phyloP scores from a whole-genome alignment of 2,329 filamentous ascomycete species.

The Pestalotiopsis sp. region DNA sequence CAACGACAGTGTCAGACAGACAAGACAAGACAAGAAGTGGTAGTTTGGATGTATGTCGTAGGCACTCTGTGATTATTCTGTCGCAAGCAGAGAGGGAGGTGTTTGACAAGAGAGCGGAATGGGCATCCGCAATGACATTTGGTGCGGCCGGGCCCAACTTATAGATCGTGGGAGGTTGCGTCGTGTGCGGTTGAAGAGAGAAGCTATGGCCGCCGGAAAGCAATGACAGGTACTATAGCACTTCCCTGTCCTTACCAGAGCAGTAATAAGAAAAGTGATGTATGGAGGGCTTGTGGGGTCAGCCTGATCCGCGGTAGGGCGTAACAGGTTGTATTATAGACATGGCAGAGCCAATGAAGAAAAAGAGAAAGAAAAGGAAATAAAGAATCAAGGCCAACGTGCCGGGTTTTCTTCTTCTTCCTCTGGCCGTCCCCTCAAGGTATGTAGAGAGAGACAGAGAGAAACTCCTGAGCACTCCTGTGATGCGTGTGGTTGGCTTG shows the following conservation, averaged over 20 bases:
- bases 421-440: background rate
- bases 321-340: slow-evolving; percentile 28
- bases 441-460: background rate
- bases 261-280: slow-evolving; percentile 22
- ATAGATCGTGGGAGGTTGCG: background rate
- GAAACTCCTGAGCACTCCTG: background rate
- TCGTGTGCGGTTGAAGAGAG: background rate
- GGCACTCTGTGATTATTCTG: background rate
- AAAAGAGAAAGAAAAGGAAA: background rate
- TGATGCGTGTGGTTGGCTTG: background rate
- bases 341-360: slow-evolving; percentile 17
- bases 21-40: too few species aligned
- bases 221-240: background rate
- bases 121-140: background rate
- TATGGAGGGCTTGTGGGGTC: slow-evolving; percentile 18
- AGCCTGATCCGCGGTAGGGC: slow-evolving; percentile 23
- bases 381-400: background rate
- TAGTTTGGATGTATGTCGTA: too few species aligned
- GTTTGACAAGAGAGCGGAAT: background rate
- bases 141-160: slow-evolving; percentile 1
- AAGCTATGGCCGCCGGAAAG: background rate
- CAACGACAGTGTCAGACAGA: too few species aligned
- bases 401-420: background rate
- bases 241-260: background rate
- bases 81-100: background rate